Evolutionary conservation across 495 filamentous ascomycete genomes (phyloP).

Genomic region (Xylaria flabelliformis): DNA sequence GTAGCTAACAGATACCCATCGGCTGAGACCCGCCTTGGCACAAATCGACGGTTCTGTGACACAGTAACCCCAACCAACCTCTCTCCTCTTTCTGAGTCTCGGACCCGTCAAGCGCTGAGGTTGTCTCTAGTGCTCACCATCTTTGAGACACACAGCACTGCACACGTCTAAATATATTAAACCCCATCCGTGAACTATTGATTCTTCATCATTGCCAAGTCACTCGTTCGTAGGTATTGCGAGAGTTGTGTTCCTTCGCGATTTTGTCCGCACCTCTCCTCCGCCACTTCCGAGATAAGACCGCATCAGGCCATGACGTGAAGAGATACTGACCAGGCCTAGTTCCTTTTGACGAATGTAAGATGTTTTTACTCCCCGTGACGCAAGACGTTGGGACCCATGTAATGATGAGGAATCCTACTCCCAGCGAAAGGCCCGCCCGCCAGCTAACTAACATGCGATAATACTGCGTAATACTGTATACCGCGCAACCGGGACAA

Average conservation of each 20-base stretch:
- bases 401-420: not conserved
- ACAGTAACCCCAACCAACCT: not conserved
- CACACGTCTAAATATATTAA: conserved; percentile 3
- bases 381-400: conserved; percentile 13
- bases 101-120: not conserved
- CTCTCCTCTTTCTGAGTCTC: not conserved
- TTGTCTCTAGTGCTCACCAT: conserved; percentile 7
- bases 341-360: conserved; percentile 1
- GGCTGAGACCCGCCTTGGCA: not conserved
- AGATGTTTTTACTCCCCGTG: conserved; percentile 18
- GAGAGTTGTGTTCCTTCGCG: not conserved
- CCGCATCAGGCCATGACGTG: conserved; percentile 15
- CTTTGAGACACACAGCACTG: not conserved
- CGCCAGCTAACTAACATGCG: not conserved
- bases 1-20: not conserved
- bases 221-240: not conserved
- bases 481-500: not conserved
- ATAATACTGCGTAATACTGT: not conserved
- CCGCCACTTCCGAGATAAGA: conserved; percentile 19
- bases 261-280: not conserved
- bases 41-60: too few relatives aligned
- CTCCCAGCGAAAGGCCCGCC: not conserved
- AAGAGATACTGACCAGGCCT: not conserved
- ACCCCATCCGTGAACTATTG: not conserved
- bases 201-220: conserved; percentile 1